A percentile compares a stretch with the other conserved stretches of the same genome.
Evolutionary conservation across 495 filamentous ascomycete genomes (phyloP).

Genomic region (Penicillium coprophilum): DNA sequence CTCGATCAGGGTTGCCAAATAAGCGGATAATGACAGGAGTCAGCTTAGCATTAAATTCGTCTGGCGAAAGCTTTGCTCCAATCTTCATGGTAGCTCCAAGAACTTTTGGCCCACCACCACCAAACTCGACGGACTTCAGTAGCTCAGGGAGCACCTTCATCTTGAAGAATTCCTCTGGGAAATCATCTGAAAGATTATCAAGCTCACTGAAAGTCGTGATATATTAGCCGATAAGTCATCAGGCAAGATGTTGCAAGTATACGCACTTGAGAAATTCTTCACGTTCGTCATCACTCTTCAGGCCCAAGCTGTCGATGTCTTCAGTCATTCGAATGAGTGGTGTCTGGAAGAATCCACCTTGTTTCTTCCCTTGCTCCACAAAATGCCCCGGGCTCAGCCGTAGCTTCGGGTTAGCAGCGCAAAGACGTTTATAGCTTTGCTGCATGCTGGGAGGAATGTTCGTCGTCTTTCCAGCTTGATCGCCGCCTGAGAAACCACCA

Average conservation of each 20-base stretch:
- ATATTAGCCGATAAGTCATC: conserved; percentile 2
- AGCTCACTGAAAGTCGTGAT: conserved; percentile 60
- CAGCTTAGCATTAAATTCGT: conserved; percentile 82
- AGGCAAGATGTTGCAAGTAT: neutral
- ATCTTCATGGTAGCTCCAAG: conserved; percentile 88
- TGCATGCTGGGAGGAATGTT: conserved; percentile 86
- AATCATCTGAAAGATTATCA: conserved; percentile 83
- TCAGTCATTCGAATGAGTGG: conserved; percentile 88
- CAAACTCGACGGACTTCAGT: conserved; percentile 96
- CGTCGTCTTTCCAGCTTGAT: conserved; percentile 81
- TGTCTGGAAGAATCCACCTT: conserved; percentile 86
- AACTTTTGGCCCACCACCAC: conserved; percentile 90
- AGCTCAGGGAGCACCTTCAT: conserved; percentile 94
- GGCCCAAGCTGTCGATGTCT: conserved; percentile 84
- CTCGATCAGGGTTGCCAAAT: conserved; percentile 88
- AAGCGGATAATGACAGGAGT: conserved; percentile 85
- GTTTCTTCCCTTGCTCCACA: conserved; percentile 81
- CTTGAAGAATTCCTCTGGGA: conserved; percentile 96
- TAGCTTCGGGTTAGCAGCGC: conserved; percentile 84
- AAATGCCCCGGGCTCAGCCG: conserved; percentile 82
- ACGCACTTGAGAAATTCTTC: conserved; percentile 77
- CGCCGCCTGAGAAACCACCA: conserved; percentile 64
- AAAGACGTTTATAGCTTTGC: conserved; percentile 80
- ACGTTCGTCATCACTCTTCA: conserved; percentile 80
- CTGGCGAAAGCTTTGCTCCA: conserved; percentile 75